Conservation (phyloP, 495 filamentous ascomycete genomes). For the Pyronema omphalodes region DNA sequence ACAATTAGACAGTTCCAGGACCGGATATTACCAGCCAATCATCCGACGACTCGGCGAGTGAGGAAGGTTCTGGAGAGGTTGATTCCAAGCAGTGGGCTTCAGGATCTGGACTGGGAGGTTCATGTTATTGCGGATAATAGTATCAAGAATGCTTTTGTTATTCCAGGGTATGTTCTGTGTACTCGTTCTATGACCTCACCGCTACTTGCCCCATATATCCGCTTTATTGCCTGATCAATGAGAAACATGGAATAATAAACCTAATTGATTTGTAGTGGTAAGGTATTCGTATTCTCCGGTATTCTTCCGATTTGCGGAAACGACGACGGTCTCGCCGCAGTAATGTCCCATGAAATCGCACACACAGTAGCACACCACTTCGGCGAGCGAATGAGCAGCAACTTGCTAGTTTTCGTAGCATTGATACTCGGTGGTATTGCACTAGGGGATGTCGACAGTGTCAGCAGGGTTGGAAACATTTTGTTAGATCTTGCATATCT, state of each 20-base stretch:
- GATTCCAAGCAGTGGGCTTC: not conserved
- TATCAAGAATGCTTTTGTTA: constrained; percentile 65
- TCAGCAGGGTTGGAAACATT: constrained; percentile 38
- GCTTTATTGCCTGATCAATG: not conserved
- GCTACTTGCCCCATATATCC: no score
- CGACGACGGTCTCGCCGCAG: constrained; percentile 63
- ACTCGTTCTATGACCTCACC: not conserved
- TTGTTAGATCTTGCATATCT: constrained; percentile 43
- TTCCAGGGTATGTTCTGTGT: constrained; percentile 42
- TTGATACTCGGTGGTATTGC: constrained; percentile 31
- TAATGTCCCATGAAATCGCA: constrained; percentile 79
- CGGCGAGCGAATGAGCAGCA: constrained; percentile 53
- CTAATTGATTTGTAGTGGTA: constrained; percentile 36
- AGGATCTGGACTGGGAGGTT: constrained; percentile 37
- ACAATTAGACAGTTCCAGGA: constrained; percentile 25
- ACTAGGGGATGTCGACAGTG: constrained; percentile 39
- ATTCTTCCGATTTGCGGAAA: constrained; percentile 53
- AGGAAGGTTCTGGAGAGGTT: constrained; percentile 41
- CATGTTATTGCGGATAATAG: constrained; percentile 53
- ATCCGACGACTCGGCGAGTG: constrained; percentile 38
- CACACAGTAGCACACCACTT: constrained; percentile 71
- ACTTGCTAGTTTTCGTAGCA: constrained; percentile 36
- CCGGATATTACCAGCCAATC: constrained; percentile 33
- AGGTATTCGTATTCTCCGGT: constrained; percentile 79
- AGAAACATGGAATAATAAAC: not conserved